Conservation (phyloP, 2,329 filamentous ascomycete species). For the Parastagonospora avenae region DNA sequence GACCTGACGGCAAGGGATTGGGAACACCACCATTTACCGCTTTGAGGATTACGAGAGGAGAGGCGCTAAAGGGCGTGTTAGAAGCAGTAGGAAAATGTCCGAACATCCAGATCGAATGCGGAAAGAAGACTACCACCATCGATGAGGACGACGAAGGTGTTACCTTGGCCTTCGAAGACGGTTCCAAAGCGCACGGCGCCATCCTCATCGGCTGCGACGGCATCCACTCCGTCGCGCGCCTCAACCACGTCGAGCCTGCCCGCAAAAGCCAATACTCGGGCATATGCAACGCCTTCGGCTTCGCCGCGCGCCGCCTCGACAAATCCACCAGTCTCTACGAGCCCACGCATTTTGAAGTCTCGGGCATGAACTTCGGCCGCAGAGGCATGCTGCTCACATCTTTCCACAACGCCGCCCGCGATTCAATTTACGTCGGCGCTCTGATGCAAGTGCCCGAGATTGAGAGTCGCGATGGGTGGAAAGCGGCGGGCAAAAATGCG, state of each 20-base stretch:
- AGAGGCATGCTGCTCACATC: constrained; percentile 53
- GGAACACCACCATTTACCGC: constrained; percentile 53
- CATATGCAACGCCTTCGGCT: constrained; percentile 55
- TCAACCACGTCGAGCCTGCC: constrained; percentile 52
- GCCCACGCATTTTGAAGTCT: constrained; percentile 45
- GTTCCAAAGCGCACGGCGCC: constrained; percentile 52
- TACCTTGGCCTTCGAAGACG: constrained; percentile 54
- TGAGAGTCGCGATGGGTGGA: constrained; percentile 52
- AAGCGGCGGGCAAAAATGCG: constrained; percentile 50
- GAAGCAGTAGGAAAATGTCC: constrained; percentile 47
- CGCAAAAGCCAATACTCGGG: constrained; percentile 51
- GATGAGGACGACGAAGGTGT: constrained; percentile 49
- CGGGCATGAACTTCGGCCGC: constrained; percentile 53
- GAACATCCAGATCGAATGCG: constrained; percentile 51
- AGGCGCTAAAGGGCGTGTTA: constrained; percentile 51
- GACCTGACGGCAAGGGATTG: constrained; percentile 50
- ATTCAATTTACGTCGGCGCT: constrained; percentile 51
- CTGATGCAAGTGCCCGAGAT: constrained; percentile 53
- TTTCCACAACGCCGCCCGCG: constrained; percentile 44
- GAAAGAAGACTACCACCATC: constrained; percentile 50
- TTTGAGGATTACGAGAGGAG: constrained; percentile 51
- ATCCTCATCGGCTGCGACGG: constrained; percentile 63
- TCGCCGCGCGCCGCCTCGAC: constrained; percentile 46
- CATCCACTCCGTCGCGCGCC: constrained; percentile 52
- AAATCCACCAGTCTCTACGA: constrained; percentile 29